phyloP scores from a whole-genome alignment of 306 rosid genomes.

The Mucuna pruriens region DNA sequence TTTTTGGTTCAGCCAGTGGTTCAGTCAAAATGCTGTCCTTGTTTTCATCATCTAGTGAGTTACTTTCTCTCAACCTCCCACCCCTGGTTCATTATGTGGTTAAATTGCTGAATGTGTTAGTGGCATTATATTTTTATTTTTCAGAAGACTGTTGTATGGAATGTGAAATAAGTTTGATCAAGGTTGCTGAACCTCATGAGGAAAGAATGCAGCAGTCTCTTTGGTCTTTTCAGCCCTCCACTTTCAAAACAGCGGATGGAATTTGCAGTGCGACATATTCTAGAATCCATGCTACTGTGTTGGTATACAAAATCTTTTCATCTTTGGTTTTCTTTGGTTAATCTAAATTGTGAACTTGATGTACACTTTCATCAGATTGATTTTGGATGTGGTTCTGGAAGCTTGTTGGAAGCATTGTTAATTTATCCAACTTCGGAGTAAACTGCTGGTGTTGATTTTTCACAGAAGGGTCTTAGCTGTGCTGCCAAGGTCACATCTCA shows the following conservation, averaged over 20 bases:
- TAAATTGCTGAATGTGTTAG: slow-evolving; percentile 18
- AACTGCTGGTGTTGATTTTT: slow-evolving; percentile 87
- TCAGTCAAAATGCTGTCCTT: slow-evolving; percentile 54
- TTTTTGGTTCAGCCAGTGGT: slow-evolving; percentile 72
- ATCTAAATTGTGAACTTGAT: slow-evolving; percentile 34
- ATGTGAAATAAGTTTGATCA: no score
- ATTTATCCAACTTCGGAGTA: slow-evolving; percentile 73
- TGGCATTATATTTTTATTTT: slow-evolving; percentile 19
- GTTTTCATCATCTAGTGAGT: slow-evolving; percentile 78
- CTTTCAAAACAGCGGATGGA: slow-evolving; percentile 95
- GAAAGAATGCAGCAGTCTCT: slow-evolving; percentile 95
- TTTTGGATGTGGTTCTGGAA: slow-evolving; percentile 98
- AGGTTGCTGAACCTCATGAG: slow-evolving; percentile 85
- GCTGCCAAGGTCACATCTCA: slow-evolving; percentile 96
- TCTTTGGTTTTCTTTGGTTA: slow-evolving; percentile 27
- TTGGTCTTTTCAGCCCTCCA: slow-evolving; percentile 94
- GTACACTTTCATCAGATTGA: slow-evolving; percentile 68
- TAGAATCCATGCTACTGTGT: slow-evolving; percentile 62
- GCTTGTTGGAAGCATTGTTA: slow-evolving; percentile 86
- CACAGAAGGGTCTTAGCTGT: slow-evolving; percentile 74
- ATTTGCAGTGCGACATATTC: slow-evolving; percentile 77
- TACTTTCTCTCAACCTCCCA: slow-evolving; percentile 41
- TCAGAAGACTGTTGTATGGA: slow-evolving; percentile 68
- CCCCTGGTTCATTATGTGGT: neutral
- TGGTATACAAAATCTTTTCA: slow-evolving; percentile 56